Evolutionary conservation across 1,284 basidiomycete genomes (phyloP), one percentile per base, ranked within the genome.

Genomic region (Heterobasidion occidentale): DNA sequence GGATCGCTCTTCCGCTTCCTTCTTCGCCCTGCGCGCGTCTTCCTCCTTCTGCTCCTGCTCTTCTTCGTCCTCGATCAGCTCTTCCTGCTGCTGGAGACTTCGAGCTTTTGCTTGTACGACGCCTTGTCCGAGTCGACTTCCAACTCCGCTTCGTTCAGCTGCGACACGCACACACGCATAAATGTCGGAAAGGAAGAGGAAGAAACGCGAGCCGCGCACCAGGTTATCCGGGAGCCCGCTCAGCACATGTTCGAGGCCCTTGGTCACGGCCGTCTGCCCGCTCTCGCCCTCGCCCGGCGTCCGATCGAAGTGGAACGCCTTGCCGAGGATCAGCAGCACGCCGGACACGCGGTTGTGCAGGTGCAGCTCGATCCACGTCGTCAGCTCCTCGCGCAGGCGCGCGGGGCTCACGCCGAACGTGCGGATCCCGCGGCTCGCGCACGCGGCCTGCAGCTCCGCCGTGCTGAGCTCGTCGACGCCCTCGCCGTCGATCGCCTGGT

Each of bases 11-110:
- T 85, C 86, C 51, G 86, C 81, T 71, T 92, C 90, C 67, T 86
- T 86, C 70, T 88, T 88, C 48, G 87, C 88, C 63, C 92, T 86
- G 60, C 93, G 85, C 44, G 94, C 91, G 65, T 91, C 90, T 67
- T 93, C 90, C 70, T 97, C 95, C 71, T 97, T 95, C 71, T 92
- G 84, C 65, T 99, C 97, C 73, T 99, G 96, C 70, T 98, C 96
- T 61, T 95, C 87, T 73, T 99, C 96, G 69, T 98, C 96, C 71
- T 98, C 95, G 68, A 99, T 99, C 59, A 99, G 90, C 71, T 99
- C 96, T 70, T 99, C 94, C 72, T 99, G 96, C 69, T 99, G 92
- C 67, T 97, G 91, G 69, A 99, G 8, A 99, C 96, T 64, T 98
- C 96, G 58, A 99, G 83, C 73, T 96, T 94, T 77, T 98, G 93